phyloP scores from a whole-genome alignment of 2,329 filamentous ascomycete genomes.

The Penicillium brasilianum region DNA sequence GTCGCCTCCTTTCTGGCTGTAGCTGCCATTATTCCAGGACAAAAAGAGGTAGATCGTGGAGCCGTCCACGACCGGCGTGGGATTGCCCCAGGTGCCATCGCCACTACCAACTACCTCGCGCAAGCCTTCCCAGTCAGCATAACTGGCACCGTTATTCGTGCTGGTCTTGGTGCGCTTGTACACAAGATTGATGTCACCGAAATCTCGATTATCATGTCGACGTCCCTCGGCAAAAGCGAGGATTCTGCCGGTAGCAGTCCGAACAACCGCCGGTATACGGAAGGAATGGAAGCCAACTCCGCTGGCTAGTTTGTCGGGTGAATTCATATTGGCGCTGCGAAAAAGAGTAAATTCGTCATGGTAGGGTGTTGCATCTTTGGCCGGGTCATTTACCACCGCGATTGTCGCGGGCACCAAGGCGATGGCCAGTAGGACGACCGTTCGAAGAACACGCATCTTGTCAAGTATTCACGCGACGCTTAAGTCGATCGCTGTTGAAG shows the following conservation, averaged over 20 bases:
- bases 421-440: background rate
- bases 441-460: background rate
- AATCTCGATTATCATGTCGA: conserved; percentile 34
- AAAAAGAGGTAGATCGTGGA: conserved; percentile 39
- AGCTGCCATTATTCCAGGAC: conserved; percentile 35
- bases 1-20: conserved; percentile 34
- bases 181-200: conserved; percentile 38
- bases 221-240: conserved; percentile 37
- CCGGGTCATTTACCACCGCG: conserved; percentile 4
- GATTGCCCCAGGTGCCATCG: conserved; percentile 38
- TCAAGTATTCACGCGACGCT: background rate
- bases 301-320: conserved; percentile 31
- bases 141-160: conserved; percentile 26
- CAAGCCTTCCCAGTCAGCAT: conserved; percentile 33
- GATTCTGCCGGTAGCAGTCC: conserved; percentile 31
- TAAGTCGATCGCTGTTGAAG: background rate
- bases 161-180: conserved; percentile 35
- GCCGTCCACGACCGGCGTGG: conserved; percentile 37
- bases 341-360: conserved; percentile 33
- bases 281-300: conserved; percentile 38
- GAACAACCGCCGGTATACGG: conserved; percentile 35
- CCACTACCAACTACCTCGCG: conserved; percentile 32
- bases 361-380: conserved; percentile 10
- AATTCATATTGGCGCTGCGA: conserved; percentile 35
- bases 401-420: background rate